A percentile compares a stretch with the other conserved stretches of the same genome.
phyloP scores from a whole-genome alignment of 2,329 filamentous ascomycete genomes.

The Drechslerella dactyloides region DNA sequence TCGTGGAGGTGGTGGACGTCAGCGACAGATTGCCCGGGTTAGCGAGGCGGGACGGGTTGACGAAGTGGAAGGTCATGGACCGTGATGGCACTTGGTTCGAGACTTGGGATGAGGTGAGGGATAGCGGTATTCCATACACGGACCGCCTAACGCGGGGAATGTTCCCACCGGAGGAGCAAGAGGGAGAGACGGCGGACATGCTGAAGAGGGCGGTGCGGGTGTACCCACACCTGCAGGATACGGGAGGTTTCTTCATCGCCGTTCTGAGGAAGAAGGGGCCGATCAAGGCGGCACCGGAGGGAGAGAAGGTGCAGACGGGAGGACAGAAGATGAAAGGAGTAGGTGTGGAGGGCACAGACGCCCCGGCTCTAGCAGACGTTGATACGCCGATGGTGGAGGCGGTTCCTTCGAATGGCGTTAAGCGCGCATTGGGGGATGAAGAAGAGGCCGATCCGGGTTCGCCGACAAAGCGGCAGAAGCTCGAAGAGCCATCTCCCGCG shows the following conservation, averaged over 20 bases:
- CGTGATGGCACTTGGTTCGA: conserved; percentile 79
- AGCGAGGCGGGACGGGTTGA: conserved; percentile 77
- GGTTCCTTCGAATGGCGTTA: conserved; percentile 54
- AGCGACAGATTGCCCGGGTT: conserved; percentile 76
- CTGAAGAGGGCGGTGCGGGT: conserved; percentile 90
- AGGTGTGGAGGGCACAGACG: not conserved
- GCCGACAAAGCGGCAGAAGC: conserved; percentile 52
- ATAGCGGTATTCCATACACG: conserved; percentile 62
- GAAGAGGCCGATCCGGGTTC: conserved; percentile 51
- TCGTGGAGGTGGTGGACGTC: conserved; percentile 85
- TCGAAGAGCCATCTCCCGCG: conserved; percentile 55
- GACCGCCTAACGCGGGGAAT: conserved; percentile 77
- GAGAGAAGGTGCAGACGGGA: conserved; percentile 45
- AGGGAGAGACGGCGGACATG: conserved; percentile 66
- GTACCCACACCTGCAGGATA: conserved; percentile 94
- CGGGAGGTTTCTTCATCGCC: conserved; percentile 95
- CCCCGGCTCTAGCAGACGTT: conserved; percentile 14
- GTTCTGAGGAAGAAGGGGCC: conserved; percentile 83
- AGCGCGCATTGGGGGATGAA: conserved; percentile 57
- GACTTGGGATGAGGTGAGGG: conserved; percentile 74
- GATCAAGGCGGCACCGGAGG: conserved; percentile 61
- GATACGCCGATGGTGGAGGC: conserved; percentile 36
- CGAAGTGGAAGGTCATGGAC: conserved; percentile 88
- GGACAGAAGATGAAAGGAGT: conserved; percentile 39
- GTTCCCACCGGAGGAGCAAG: conserved; percentile 71